Base-by-base conservation (phyloP, 208 protist genomes). In the Crithidia bombi region DNA sequence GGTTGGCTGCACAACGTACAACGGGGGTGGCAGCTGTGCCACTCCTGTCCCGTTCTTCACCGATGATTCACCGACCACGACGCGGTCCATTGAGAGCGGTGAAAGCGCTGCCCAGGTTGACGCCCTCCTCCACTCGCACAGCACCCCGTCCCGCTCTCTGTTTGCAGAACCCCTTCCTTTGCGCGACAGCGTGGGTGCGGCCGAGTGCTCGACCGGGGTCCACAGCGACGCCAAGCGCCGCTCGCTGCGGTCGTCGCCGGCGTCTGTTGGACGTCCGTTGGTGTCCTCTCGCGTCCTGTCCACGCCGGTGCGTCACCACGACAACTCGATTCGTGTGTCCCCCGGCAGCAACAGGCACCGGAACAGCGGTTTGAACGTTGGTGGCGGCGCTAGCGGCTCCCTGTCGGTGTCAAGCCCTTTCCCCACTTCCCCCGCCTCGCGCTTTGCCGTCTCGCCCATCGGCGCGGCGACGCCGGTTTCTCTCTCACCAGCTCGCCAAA, bases 231-330 rank as follows among this genome's bases (percentile, higher is more conserved):
- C 57, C 3, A 17, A 14, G 21, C 28, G 21, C 0, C 5, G 41
- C 43, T 64, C 57, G 0, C 0, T 64, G 28, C 14, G 57, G 11
- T 33, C 41, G 11, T 64, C 57, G 43, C 41, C 57, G 30, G 38
- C 36, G 44, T 55, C 59, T 26, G 6, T 28, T 19, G 12, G 28
- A 26, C 44, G 71, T 35, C 63, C 50, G 38, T 10, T 56, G 2
- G n/a, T 41, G 11, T 41, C 71, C 5, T 47, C 63, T 14, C 54
- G 57, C 33, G 25, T 26, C 11, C 41, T 76, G 41, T 38, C 35
- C 12, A 76, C 71, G 11, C 71, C 71, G 11, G 71, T 76, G n/a
- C 63, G 47, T 10, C 54, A 69, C 44, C n/a, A 50, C 10, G 71
- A 76, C n/a, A 70, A 69, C 47, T 47, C 63, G 10, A 56, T 76